phyloP scores from a whole-genome alignment of 176 grass and related monocot genomes.

The Phragmites australis region DNA sequence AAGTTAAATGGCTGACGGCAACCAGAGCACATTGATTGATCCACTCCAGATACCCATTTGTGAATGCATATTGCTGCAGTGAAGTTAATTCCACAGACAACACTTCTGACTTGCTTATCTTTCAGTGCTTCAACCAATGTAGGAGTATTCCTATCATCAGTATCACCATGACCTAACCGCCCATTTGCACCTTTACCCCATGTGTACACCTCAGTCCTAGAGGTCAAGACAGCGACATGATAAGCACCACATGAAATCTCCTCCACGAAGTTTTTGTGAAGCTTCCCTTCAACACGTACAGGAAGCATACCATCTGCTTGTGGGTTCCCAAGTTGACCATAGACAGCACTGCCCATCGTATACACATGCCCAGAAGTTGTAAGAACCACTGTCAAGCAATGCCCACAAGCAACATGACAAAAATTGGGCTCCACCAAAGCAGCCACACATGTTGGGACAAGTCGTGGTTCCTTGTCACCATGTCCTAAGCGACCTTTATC shows the following conservation, averaged over 20 bases:
- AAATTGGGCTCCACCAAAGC: slow-evolving; percentile 94
- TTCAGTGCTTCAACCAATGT: slow-evolving; percentile 94
- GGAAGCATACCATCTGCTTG: slow-evolving; percentile 83
- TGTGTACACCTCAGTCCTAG: slow-evolving; percentile 91
- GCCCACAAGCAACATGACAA: slow-evolving; percentile 97
- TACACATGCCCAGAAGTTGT: slow-evolving; percentile 96
- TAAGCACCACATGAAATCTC: slow-evolving; percentile 97
- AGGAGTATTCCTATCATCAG: slow-evolving; percentile 79
- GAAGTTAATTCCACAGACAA: slow-evolving; percentile 94
- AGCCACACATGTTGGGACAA: slow-evolving; percentile 94
- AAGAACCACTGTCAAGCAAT: slow-evolving; percentile 87
- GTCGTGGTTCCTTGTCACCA: slow-evolving; percentile 74
- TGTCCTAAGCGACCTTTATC: slow-evolving; percentile 98
- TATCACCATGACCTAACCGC: slow-evolving; percentile 89
- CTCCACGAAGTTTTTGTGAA: slow-evolving; percentile 96
- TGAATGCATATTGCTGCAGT: slow-evolving; percentile 99
- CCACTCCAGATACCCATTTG: slow-evolving; percentile 96
- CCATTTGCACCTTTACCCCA: slow-evolving; percentile 99
- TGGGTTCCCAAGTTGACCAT: slow-evolving; percentile 90
- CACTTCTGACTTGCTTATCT: slow-evolving; percentile 97
- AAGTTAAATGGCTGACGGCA: slow-evolving; percentile 92
- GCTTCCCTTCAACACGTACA: slow-evolving; percentile 81
- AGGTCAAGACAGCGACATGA: slow-evolving; percentile 91
- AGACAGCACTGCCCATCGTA: slow-evolving; percentile 86
- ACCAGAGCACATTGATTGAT: slow-evolving; percentile 98